Conservation (phyloP, 352 stramenopile genomes). For the Phytophthora gonapodyides region DNA sequence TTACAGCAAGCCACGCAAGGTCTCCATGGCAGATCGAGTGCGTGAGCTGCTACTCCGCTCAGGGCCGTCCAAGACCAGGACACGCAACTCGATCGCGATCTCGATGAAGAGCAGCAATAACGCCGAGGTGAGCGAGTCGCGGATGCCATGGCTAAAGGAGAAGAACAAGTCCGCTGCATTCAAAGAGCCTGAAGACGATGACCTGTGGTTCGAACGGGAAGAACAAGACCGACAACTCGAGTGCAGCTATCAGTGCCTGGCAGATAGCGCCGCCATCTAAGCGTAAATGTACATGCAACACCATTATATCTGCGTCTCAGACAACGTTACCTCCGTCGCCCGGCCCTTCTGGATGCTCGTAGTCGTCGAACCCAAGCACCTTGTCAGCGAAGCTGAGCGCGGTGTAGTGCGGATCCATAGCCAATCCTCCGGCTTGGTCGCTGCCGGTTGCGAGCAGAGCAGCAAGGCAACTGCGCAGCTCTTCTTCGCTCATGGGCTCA, state of each 20-base stretch:
- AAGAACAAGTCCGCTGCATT: neutral
- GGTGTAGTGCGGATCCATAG: constrained; percentile 60
- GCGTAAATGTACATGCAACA: constrained; percentile 7
- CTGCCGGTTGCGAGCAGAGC: constrained; percentile 62
- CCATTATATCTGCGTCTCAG: neutral
- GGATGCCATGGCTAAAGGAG: constrained; percentile 13
- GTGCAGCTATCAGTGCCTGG: constrained; percentile 23
- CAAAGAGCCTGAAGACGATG: constrained; percentile 16
- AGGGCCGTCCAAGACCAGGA: neutral
- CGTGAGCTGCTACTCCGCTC: constrained; percentile 13
- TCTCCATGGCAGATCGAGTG: constrained; percentile 23
- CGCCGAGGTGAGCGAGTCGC: constrained; percentile 2
- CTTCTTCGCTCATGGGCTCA: constrained; percentile 81
- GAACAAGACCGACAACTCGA: constrained; percentile 27
- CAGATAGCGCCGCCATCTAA: constrained; percentile 24
- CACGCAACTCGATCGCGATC: constrained; percentile 16
- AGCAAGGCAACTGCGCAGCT: constrained; percentile 80
- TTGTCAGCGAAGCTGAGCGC: constrained; percentile 80
- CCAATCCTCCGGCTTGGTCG: constrained; percentile 18
- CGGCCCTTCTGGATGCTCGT: constrained; percentile 39
- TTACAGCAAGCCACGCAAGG: constrained; percentile 4
- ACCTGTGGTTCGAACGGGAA: constrained; percentile 28
- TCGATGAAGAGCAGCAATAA: constrained; percentile 9
- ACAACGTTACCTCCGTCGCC: constrained; percentile 4
- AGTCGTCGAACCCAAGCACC: constrained; percentile 90